Evolutionary conservation across 768 basidiomycete species (phyloP).

Genomic region (Leccinum variicolor): DNA sequence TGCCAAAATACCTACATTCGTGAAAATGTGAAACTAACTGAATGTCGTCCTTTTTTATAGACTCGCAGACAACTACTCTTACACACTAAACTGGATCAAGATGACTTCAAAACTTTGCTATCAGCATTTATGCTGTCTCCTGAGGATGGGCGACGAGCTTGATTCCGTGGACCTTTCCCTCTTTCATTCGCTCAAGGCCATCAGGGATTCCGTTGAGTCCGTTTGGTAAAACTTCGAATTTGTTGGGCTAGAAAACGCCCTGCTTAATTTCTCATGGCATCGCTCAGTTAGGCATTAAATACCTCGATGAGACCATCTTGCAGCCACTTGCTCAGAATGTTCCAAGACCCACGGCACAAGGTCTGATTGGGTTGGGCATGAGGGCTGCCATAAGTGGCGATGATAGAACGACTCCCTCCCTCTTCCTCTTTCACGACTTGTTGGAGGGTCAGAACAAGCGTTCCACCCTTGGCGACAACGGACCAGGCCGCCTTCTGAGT

Average conservation of each 20-base stretch:
- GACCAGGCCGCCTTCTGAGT: constrained; percentile 36
- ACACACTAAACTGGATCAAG: constrained; percentile 6
- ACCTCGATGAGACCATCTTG: constrained; percentile 27
- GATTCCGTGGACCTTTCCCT: constrained; percentile 38
- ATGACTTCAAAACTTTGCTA: neutral
- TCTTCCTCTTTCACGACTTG: constrained; percentile 21
- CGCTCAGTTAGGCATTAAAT: neutral
- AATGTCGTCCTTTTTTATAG: neutral
- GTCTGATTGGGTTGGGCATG: constrained; percentile 14
- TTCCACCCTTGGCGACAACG: constrained; percentile 32
- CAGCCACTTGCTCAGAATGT: constrained; percentile 22
- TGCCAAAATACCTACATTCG: neutral
- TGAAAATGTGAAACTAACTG: neutral
- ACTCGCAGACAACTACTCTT: constrained; percentile 10
- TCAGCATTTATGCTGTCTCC: constrained; percentile 28
- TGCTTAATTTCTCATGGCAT: neutral
- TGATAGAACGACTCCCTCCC: constrained; percentile 14
- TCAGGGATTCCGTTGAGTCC: constrained; percentile 38
- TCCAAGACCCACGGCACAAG: constrained; percentile 20
- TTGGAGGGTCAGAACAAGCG: constrained; percentile 28
- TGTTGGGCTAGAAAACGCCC: constrained; percentile 32
- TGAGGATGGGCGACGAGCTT: constrained; percentile 44
- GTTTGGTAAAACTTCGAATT: constrained; percentile 38
- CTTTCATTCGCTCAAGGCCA: constrained; percentile 36
- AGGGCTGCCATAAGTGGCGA: constrained; percentile 26